Evolutionary conservation across 768 basidiomycete genomes (phyloP).

Genomic region (Scleroderma bovista): DNA sequence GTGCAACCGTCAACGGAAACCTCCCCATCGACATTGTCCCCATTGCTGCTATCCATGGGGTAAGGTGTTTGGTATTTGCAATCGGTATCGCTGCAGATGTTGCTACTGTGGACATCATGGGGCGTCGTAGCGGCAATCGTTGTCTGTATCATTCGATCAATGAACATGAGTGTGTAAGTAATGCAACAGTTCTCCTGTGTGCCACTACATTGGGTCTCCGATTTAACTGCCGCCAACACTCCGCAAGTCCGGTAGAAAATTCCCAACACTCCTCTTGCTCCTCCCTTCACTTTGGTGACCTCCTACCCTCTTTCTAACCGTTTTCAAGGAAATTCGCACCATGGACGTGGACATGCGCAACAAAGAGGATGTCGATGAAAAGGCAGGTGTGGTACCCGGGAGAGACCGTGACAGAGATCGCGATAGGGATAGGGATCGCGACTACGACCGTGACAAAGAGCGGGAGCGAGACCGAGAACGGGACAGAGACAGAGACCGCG

Average conservation of each 20-base stretch:
- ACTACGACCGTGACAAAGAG: slow-evolving; percentile 20
- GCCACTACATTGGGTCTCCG: slow-evolving; percentile 6
- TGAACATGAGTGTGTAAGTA: no score
- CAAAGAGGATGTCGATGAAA: slow-evolving; percentile 70
- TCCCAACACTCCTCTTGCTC: not conserved
- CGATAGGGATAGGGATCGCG: slow-evolving; percentile 29
- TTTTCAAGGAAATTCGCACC: not conserved
- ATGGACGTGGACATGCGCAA: slow-evolving; percentile 84
- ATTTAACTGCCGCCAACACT: slow-evolving; percentile 7
- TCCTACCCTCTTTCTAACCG: slow-evolving; percentile 4
- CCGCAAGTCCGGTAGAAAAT: slow-evolving; percentile 16
- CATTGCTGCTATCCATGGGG: no score
- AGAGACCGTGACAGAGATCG: slow-evolving; percentile 40
- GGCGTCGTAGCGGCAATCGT: no score
- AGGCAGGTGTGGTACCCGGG: slow-evolving; percentile 38
- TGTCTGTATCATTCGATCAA: no score
- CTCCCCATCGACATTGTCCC: no score
- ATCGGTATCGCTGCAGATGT: no score
- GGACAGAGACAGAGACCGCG: slow-evolving; percentile 35
- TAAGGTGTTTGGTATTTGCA: no score
- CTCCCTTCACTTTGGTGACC: not conserved
- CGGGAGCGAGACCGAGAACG: slow-evolving; percentile 30
- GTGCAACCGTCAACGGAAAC: no score
- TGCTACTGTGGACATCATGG: no score
- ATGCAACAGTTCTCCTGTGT: no score